phyloP scores from a whole-genome alignment of 768 basidiomycete genomes.

The Termitomyces sp. region DNA sequence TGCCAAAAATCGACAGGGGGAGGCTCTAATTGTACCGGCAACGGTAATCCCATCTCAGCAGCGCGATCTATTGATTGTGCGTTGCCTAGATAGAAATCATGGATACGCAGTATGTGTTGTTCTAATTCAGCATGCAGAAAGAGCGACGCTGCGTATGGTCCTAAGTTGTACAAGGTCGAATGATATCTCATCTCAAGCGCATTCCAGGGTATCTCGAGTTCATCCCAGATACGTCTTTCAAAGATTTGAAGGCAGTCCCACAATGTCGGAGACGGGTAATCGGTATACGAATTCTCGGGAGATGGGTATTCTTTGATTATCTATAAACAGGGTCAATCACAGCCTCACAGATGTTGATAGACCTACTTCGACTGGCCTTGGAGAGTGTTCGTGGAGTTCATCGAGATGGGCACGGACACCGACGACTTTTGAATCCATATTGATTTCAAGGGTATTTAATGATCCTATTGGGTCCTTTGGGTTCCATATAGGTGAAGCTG shows the following conservation, averaged over 20 bases:
- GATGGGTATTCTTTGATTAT: constrained; percentile 50
- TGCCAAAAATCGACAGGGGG: constrained; percentile 32
- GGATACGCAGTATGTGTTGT: constrained; percentile 37
- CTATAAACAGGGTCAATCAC: constrained; percentile 27
- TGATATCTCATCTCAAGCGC: constrained; percentile 60
- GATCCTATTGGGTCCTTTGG: constrained; percentile 61
- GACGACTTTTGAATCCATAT: constrained; percentile 68
- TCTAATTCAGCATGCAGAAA: constrained; percentile 61
- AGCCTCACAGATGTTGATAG: not conserved
- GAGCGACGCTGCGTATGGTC: constrained; percentile 70
- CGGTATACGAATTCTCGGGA: constrained; percentile 38
- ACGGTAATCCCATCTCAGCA: constrained; percentile 12
- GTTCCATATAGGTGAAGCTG: constrained; percentile 87
- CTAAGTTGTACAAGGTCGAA: constrained; percentile 56
- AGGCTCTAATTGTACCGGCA: constrained; percentile 12
- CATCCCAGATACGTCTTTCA: constrained; percentile 38
- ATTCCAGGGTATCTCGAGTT: constrained; percentile 50
- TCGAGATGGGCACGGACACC: constrained; percentile 65
- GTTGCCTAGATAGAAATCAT: constrained; percentile 18
- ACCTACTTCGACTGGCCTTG: constrained; percentile 61
- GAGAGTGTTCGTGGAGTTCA: constrained; percentile 58
- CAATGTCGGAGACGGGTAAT: constrained; percentile 48
- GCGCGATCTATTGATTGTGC: constrained; percentile 11
- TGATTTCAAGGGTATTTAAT: constrained; percentile 57
- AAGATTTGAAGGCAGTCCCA: constrained; percentile 30